Percentiles rank a stretch among this genome's conserved stretches.
phyloP scores from a whole-genome alignment of 2,329 filamentous ascomycete genomes.

The Cladosporium velox region DNA sequence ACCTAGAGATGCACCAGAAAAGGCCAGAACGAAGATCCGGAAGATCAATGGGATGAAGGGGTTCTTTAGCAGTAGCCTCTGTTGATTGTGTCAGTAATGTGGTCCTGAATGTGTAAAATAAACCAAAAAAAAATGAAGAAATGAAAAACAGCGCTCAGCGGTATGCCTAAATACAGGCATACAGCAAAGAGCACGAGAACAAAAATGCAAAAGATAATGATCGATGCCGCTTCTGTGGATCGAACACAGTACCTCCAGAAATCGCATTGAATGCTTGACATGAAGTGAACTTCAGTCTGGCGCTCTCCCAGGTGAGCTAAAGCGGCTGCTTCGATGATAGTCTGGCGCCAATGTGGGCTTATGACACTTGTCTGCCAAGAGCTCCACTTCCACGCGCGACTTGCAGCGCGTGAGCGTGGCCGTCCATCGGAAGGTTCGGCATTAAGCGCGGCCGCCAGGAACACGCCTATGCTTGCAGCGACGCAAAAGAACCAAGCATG shows the following conservation, averaged over 20 bases:
- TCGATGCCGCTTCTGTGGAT: constrained; percentile 40
- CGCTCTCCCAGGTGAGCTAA: constrained; percentile 43
- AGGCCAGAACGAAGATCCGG: constrained; percentile 77
- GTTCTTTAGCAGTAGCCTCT: constrained; percentile 70
- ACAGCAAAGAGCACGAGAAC: neutral
- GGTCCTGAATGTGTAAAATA: neutral
- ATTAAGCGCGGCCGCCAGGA: constrained; percentile 5
- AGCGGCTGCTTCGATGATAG: constrained; percentile 28
- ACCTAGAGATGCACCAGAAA: constrained; percentile 78
- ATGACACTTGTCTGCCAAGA: constrained; percentile 7
- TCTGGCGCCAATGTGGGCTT: neutral
- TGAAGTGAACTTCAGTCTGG: constrained; percentile 39
- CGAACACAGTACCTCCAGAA: constrained; percentile 44
- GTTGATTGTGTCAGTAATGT: constrained; percentile 19
- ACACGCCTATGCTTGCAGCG: constrained; percentile 9
- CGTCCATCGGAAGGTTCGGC: neutral
- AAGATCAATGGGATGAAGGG: constrained; percentile 84
- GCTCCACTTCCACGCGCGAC: constrained; percentile 13
- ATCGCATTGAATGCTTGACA: constrained; percentile 32
- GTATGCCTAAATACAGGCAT: neutral
- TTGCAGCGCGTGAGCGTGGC: neutral
- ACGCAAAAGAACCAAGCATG: constrained; percentile 4
- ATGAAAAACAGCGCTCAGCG: neutral
- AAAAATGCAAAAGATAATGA: constrained; percentile 9
- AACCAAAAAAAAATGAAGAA: neutral